phyloP scores from a whole-genome alignment of 108 stramenopile genomes.

The Conticribra weissflogii region DNA sequence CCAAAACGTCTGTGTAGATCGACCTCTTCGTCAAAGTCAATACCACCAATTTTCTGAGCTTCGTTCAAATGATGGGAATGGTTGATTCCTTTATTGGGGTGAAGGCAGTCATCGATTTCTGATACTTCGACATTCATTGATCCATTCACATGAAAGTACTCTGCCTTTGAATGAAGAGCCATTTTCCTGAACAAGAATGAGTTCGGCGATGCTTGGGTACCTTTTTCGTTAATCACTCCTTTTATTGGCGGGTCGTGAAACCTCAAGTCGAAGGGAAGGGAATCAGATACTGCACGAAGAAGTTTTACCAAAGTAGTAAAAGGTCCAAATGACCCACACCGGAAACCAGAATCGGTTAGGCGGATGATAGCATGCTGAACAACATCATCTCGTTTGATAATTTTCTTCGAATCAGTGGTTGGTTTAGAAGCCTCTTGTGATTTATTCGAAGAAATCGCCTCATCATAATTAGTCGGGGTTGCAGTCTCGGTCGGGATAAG shows the following conservation, averaged over 20 bases:
- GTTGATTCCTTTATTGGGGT: neutral
- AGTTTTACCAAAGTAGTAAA: conserved; percentile 77
- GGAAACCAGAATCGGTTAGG: conserved; percentile 84
- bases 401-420: conserved; percentile 25
- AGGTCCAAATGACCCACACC: conserved; percentile 91
- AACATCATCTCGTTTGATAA: conserved; percentile 72
- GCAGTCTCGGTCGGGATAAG: conserved; percentile 54
- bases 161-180: conserved; percentile 56
- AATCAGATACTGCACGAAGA: conserved; percentile 81
- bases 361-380: conserved; percentile 91
- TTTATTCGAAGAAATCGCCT: conserved; percentile 20
- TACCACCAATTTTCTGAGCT: conserved; percentile 2
- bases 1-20: conserved; percentile 50
- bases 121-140: conserved; percentile 15
- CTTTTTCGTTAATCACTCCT: conserved; percentile 78
- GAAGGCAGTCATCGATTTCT: conserved; percentile 24
- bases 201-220: conserved; percentile 77
- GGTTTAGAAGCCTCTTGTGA: conserved; percentile 17
- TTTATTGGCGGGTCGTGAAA: conserved; percentile 81
- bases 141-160: conserved; percentile 35
- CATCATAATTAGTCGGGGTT: conserved; percentile 31
- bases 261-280: conserved; percentile 80
- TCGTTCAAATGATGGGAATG: neutral
- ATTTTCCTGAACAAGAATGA: conserved; percentile 75
- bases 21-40: conserved; percentile 8